Conservation (phyloP, 1,284 basidiomycete species). For the Hypsizygus ulmarius region DNA sequence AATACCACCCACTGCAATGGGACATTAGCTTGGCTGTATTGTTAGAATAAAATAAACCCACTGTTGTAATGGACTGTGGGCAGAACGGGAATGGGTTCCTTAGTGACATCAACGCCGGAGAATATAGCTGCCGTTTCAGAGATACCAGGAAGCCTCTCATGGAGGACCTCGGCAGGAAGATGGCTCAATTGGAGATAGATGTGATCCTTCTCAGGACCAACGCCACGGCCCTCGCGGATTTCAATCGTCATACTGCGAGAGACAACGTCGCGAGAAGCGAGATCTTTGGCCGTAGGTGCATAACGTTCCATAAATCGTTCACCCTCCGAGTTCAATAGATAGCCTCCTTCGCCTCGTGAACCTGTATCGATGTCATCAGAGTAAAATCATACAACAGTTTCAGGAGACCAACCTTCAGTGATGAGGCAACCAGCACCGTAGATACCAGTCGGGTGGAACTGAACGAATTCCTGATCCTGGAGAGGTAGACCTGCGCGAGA, state of each 20-base stretch:
- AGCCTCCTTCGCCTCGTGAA: conserved; percentile 99
- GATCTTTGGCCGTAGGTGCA: conserved; percentile 98
- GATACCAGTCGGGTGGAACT: conserved; percentile 99
- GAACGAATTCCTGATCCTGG: conserved; percentile 98
- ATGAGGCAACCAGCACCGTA: conserved; percentile 99
- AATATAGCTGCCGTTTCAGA: conserved; percentile 99
- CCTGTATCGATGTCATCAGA: conserved; percentile 46
- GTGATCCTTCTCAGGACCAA: conserved; percentile 98
- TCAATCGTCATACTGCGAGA: conserved; percentile 99
- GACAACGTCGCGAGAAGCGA: conserved; percentile 99
- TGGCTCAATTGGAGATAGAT: conserved; percentile 97
- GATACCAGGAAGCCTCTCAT: conserved; percentile 98
- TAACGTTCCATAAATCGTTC: conserved; percentile 99
- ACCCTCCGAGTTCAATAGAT: conserved; percentile 97
- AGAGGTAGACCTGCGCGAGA: conserved; percentile 94
- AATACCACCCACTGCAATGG: conserved; percentile 94
- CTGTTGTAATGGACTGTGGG: conserved; percentile 97
- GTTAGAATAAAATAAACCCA: conserved; percentile 38
- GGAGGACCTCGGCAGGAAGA: conserved; percentile 92
- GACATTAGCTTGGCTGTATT: conserved; percentile 19
- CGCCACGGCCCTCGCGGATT: conserved; percentile 98
- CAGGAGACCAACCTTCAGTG: conserved; percentile 74
- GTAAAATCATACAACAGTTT: not conserved
- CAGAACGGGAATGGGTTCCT: conserved; percentile 97
- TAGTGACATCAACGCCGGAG: conserved; percentile 98